Conservation (phyloP, 1,284 basidiomycete species). For the Leccinum pallidistipes region DNA sequence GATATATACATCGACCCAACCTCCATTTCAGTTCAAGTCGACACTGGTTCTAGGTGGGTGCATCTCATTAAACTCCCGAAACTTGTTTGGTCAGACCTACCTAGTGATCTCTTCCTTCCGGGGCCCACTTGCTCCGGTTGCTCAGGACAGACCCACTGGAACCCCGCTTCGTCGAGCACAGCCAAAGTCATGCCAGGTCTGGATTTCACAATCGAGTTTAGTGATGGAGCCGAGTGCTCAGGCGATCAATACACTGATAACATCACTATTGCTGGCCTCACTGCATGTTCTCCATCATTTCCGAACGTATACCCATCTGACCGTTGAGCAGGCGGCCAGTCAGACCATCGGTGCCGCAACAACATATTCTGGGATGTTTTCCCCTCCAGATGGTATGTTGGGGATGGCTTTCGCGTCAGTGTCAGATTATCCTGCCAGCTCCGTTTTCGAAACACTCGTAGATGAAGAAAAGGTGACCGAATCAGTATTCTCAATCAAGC, state of each 20-base stretch:
- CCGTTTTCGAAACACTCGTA: neutral
- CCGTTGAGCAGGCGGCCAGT: neutral
- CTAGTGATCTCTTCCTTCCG: neutral
- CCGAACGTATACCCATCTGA: neutral
- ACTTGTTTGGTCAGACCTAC: neutral
- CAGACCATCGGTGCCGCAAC: neutral
- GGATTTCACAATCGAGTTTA: neutral
- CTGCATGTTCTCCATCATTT: neutral
- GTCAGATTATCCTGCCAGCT: neutral
- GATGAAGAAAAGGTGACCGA: neutral
- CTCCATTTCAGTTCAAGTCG: neutral
- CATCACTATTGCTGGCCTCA: neutral
- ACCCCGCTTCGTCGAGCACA: neutral
- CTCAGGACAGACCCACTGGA: neutral
- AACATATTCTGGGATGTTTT: neutral
- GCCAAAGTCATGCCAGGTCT: neutral
- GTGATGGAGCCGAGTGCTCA: neutral
- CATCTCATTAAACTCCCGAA: neutral
- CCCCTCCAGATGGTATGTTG: neutral
- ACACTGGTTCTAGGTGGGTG: neutral
- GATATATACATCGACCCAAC: neutral
- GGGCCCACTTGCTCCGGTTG: neutral
- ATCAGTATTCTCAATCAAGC: neutral
- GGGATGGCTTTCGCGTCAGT: neutral
- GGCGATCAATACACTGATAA: neutral